Base-by-base conservation (phyloP, 345 rosid genomes). In the Diplotaxis tenuifolia region DNA sequence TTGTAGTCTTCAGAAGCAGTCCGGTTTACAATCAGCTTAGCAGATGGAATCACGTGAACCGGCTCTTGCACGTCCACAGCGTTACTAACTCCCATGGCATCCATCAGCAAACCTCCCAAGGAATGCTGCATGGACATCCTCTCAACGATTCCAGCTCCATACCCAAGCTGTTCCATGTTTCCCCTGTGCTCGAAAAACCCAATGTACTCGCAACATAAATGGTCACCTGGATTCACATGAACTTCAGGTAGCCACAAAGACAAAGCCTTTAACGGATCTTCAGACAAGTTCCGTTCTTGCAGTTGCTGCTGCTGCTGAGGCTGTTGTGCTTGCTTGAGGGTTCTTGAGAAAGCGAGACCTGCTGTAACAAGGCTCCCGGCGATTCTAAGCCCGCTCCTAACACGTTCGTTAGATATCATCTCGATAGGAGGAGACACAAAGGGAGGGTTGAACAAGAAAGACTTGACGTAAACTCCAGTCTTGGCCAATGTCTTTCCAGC, bases 181-280 rank as follows among this genome's bases (percentile, higher is more conserved):
- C 89, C 85, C 62, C 99, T 82, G 67, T 95, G 97, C 69, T 90
- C 91, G 9, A 95, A 92, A 64, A 88, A 95, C 9, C 98, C 96
- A 1, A 90, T 71, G 23, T 84, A 95, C 76, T 90, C 99, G 0
- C 89, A 84, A 71, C 98, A 90, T 19, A 96, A 22, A 68, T 84
- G 88, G 55, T 96, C 99, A 0, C 75, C 84, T 6, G 83, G 86
- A 49, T 96, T 86, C 60, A 92, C 91, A 76, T 80, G 86, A 14
- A 92, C 58, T 31, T 53, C 68, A 0, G 98, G 99, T 9, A 79
- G 45, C 98, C 98, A 96, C 0, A 75, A 77, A 18, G 95, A 82
- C 15, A 92, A 10, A 14, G 72, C 76, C 5, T 65, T 61, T 31
- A 95, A 82, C 3, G 82, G 70, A 74, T 87, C 86, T 22, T 67